Evolutionary conservation across 148 eudicot species (phyloP), one percentile per base, ranked within the genome.

Genomic region (Vaccinium macrocarpon): DNA sequence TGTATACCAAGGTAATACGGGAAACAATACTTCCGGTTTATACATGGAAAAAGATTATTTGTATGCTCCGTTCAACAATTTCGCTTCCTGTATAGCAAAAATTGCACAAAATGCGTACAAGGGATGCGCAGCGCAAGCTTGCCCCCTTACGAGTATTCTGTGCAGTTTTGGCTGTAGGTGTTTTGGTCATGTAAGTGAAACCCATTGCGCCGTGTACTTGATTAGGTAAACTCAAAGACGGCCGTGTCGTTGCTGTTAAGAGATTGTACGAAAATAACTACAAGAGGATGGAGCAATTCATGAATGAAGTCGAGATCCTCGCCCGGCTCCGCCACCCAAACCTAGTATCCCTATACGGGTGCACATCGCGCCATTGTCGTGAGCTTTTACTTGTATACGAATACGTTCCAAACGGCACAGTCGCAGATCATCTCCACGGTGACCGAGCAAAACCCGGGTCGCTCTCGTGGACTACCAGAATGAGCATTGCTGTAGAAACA

Each of bases 331-430:
- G 92, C 81, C 98, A 95, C 85, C 83, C 48, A 76, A 95, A 93
- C 79, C 88, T 95, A 0, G 98, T 95, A 14, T 64, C 90, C 53
- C 93, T 95, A 2, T 95, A 91, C n/a, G 98, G 98, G 2, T 95
- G 95, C 92, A 95, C 93, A 15, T 87, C 98, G 0, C 87, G 85
- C 29, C 90, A 89, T 5, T 80, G 91, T 48, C 85, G 86, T 1
- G 93, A 92, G 57, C 90, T 95, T 5, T 86, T 95, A 12, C 98
- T 95, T 9, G 96, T 95, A 15, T 95, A 95, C 46, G 98, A 95
- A 59, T 95, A 88, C 76, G 83, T 95, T 49, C 81, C 91, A 16
- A 95, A 95, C 68, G 98, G 98, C 32, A 95, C 98, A 0, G 92
- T 95, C 0, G 97, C 96, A 0, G 98, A 95, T 78, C 98, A 95